These are phyloP conservation scores for Heliocybe sulcata DNA, from an alignment of 1,284 basidiomycete species.

Conservation along the genomic window DNA sequence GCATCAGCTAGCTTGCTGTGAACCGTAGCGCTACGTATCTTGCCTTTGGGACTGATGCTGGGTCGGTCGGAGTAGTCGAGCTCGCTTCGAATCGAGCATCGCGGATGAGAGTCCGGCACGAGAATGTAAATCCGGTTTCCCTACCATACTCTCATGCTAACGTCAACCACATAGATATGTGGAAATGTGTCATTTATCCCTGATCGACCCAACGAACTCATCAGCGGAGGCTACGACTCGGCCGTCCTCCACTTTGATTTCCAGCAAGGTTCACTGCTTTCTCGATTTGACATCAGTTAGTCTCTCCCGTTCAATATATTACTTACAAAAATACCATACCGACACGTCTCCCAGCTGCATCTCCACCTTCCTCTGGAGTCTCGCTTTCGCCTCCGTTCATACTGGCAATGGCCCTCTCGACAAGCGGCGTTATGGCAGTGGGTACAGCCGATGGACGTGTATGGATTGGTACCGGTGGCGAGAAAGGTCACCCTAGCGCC, in stretches of 20 bases:
- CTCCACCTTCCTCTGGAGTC: conserved; percentile 34
- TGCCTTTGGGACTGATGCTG: conserved; percentile 65
- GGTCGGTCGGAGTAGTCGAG: conserved; percentile 58
- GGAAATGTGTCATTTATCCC: conserved; percentile 63
- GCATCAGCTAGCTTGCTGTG: conserved; percentile 50
- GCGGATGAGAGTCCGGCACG: conserved; percentile 56
- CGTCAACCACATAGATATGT: conserved; percentile 49
- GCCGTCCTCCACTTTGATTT: conserved; percentile 63
- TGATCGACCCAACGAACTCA: conserved; percentile 56
- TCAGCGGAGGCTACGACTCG: conserved; percentile 73
- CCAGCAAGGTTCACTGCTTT: conserved; percentile 46
- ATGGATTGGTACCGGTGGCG: conserved; percentile 61
- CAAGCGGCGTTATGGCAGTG: conserved; percentile 53
- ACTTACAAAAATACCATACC: not conserved
- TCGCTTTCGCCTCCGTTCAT: conserved; percentile 70
- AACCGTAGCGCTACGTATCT: conserved; percentile 47
- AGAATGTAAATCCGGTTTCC: conserved; percentile 37
- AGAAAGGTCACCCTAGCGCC: conserved; percentile 30
- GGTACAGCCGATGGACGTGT: conserved; percentile 70
- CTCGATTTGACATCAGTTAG: conserved; percentile 53
- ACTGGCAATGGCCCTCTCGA: conserved; percentile 48
- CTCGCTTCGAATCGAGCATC: conserved; percentile 35
- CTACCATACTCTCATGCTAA: not conserved
- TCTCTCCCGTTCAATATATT: too few species aligned
- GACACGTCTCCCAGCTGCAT: conserved; percentile 25